Evolutionary conservation across 176 grass and related monocot genomes (phyloP).

Genomic region (Eragrostis curvula): DNA sequence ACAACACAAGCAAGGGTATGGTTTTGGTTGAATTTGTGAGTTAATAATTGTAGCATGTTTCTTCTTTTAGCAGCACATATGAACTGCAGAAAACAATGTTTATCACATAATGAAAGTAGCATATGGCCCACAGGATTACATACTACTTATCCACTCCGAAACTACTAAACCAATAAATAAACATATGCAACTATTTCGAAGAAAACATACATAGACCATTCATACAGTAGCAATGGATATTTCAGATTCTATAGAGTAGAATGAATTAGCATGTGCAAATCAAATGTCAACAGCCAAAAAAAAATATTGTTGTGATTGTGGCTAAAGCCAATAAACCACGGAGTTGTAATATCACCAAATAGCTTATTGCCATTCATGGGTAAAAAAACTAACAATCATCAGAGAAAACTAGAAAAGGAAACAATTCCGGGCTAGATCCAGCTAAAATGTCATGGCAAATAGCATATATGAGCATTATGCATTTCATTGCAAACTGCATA

Average conservation of each 20-base stretch:
- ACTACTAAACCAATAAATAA: too few relatives aligned
- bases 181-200: too few relatives aligned
- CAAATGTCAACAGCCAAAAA: too few relatives aligned
- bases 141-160: not conserved
- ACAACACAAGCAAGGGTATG: conserved; percentile 3
- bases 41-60: not conserved
- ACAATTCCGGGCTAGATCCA: not conserved
- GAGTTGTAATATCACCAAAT: not conserved
- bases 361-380: not conserved
- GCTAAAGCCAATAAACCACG: not conserved
- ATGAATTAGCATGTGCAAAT: too few relatives aligned
- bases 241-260: too few relatives aligned
- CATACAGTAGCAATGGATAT: too few relatives aligned
- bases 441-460: conserved; percentile 7
- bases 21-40: not conserved
- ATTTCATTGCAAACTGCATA: not conserved
- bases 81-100: not conserved
- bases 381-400: not conserved
- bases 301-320: not conserved
- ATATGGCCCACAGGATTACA: not conserved
- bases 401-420: not conserved
- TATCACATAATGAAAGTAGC: conserved; percentile 40
- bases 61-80: not conserved
- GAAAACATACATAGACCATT: too few relatives aligned
- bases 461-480: not conserved